Evolutionary conservation across 441 rosid genomes (phyloP), one percentile per base, ranked within the genome.

Genomic region (Metrosideros polymorpha): DNA sequence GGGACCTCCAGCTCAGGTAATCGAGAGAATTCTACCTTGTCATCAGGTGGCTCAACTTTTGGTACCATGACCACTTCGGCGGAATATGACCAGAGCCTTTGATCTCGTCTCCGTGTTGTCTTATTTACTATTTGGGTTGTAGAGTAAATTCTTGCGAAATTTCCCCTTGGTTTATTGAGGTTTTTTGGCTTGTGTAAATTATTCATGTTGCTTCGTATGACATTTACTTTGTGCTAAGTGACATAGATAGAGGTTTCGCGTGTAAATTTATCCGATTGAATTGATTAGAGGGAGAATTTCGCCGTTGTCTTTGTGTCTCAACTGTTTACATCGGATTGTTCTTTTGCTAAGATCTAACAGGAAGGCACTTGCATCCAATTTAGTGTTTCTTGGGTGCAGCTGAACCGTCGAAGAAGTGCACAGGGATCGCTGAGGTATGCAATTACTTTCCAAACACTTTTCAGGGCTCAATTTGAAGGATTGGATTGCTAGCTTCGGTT

Each of bases 1-100:
- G 85, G 84, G 9, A 92, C 93, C 39, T 92, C 94, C 47, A 82
- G 91, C 84, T 88, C 94, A 17, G 94, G 92, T 75, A 90, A 88
- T 77, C 89, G 87, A 49, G 95, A 91, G 49, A 90, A 86, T 90
- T 92, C 96, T 35, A 91, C 88, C 83, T 2, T 86, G 71, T 88
- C 91, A 82, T 91, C 91, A 13, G 93, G 89, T 87, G 87, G 82
- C 85, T 88, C 94, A 35, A 88, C 90, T 25, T 57, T 39, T 59
- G 92, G 91, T 24, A 89, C 87, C 2, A 85, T 86, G 61, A 90
- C 92, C 52, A 92, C 85, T 83, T 87, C 85, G 54, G 87, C 89
- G 30, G 12, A 66, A 49, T 59, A 85, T 30, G 90, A 92, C 63
- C 82, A 75, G 59, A 91, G 91, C 88, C 83, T 49, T 83, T 88